phyloP scores from a whole-genome alignment of 2,329 filamentous ascomycete species.

The Plectosphaerella sp. region DNA sequence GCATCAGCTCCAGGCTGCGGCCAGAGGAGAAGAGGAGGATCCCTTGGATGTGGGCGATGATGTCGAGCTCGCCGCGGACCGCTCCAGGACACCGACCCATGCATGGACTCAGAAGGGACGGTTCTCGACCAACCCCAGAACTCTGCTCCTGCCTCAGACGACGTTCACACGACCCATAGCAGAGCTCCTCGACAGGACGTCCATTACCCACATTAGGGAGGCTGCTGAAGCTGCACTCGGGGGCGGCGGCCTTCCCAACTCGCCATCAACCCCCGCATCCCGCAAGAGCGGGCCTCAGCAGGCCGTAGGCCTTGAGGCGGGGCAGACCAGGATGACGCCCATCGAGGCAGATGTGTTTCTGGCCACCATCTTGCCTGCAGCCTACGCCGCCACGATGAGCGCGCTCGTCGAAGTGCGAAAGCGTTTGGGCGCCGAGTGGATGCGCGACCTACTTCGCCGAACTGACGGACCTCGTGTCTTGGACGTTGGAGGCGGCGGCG shows the following conservation, averaged over 20 bases:
- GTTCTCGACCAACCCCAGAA: slow-evolving; percentile 68
- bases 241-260: slow-evolving; percentile 70
- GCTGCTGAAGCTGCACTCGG: slow-evolving; percentile 73
- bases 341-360: slow-evolving; percentile 74
- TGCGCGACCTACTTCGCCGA: slow-evolving; percentile 58
- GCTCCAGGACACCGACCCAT: slow-evolving; percentile 43
- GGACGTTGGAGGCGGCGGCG: slow-evolving; percentile 71
- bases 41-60: slow-evolving; percentile 10
- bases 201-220: slow-evolving; percentile 70
- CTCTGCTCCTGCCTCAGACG: slow-evolving; percentile 69
- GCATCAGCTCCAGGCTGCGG: not conserved
- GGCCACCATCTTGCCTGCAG: slow-evolving; percentile 63
- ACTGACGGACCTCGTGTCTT: slow-evolving; percentile 59
- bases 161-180: slow-evolving; percentile 67
- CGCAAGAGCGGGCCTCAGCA: slow-evolving; percentile 57
- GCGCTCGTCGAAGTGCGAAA: slow-evolving; percentile 70
- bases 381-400: slow-evolving; percentile 64
- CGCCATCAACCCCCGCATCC: slow-evolving; percentile 62
- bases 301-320: slow-evolving; percentile 59
- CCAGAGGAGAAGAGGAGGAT: slow-evolving; percentile 19
- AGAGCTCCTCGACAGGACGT: slow-evolving; percentile 60
- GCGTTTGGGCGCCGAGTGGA: slow-evolving; percentile 66
- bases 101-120: slow-evolving; percentile 70
- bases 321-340: slow-evolving; percentile 63
- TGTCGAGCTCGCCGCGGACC: slow-evolving; percentile 6